Percentiles rank a stretch among this genome's conserved stretches.
Evolutionary conservation across 768 basidiomycete genomes (phyloP).

Genomic region (Strobilomyces confusus): DNA sequence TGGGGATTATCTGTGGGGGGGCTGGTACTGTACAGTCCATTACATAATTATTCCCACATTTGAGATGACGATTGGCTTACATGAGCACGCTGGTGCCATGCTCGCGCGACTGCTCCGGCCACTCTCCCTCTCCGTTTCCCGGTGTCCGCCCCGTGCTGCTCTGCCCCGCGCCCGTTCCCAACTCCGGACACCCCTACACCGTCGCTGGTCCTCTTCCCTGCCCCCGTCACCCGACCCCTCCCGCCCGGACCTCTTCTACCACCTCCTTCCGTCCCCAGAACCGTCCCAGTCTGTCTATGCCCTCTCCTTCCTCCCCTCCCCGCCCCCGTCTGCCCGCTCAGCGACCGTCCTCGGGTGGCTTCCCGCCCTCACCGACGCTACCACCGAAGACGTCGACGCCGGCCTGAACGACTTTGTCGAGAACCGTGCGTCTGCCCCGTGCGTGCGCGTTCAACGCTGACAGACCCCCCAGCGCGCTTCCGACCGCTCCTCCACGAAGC

Average conservation of each 20-base stretch:
- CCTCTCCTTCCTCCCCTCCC: slow-evolving; percentile 54
- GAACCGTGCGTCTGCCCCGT: slow-evolving; percentile 50
- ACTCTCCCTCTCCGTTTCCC: not conserved
- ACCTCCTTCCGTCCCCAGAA: slow-evolving; percentile 43
- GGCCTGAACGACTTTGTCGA: slow-evolving; percentile 68
- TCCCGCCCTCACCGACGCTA: slow-evolving; percentile 41
- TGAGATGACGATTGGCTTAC: not conserved
- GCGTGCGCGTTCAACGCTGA: not conserved
- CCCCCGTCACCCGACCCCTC: slow-evolving; percentile 45
- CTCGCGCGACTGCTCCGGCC: slow-evolving; percentile 5
- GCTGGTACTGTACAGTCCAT: slow-evolving; percentile 36
- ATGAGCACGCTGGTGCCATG: slow-evolving; percentile 3
- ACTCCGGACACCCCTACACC: slow-evolving; percentile 5
- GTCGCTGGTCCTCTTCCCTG: slow-evolving; percentile 17
- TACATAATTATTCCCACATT: slow-evolving; percentile 24
- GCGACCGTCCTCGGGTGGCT: slow-evolving; percentile 66
- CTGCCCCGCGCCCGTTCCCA: not conserved
- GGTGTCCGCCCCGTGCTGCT: not conserved
- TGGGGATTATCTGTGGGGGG: no score
- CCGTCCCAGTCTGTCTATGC: slow-evolving; percentile 51
- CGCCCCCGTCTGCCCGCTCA: slow-evolving; percentile 44
- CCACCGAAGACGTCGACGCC: slow-evolving; percentile 37
- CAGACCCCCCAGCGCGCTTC: slow-evolving; percentile 47
- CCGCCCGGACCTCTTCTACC: slow-evolving; percentile 68
- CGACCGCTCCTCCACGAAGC: slow-evolving; percentile 56